These are phyloP conservation scores for Cyberlindnera japonica DNA, from an alignment of 805 yeast species.

Conservation along the genomic window DNA sequence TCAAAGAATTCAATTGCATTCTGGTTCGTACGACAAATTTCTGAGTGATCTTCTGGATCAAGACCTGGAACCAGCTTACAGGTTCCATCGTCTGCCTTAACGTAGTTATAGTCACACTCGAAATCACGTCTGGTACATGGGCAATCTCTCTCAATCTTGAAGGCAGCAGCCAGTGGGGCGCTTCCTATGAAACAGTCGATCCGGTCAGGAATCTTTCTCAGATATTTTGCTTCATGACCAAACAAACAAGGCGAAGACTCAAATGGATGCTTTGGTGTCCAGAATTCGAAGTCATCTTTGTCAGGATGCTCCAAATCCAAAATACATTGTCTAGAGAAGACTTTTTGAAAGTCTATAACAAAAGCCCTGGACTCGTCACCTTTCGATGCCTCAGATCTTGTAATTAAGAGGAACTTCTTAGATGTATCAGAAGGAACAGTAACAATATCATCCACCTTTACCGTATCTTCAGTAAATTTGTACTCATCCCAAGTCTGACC, in stretches of 20 bases:
- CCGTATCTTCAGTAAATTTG: conserved; percentile 54
- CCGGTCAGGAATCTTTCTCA: conserved; percentile 51
- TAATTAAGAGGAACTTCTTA: conserved; percentile 66
- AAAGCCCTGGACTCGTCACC: conserved; percentile 45
- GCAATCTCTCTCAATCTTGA: conserved; percentile 61
- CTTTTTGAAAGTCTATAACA: conserved; percentile 52
- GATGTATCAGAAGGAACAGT: conserved; percentile 92
- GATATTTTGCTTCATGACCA: conserved; percentile 66
- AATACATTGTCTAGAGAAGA: conserved; percentile 52
- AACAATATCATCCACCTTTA: conserved; percentile 65
- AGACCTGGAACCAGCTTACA: conserved; percentile 77
- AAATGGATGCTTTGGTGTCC: conserved; percentile 57
- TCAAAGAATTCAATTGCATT: conserved; percentile 67
- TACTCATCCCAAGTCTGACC: conserved; percentile 74
- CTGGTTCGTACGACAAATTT: conserved; percentile 51
- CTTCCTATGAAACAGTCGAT: conserved; percentile 60
- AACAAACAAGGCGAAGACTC: conserved; percentile 53
- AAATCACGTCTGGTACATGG: conserved; percentile 81
- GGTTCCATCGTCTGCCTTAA: conserved; percentile 68
- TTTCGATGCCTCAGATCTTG: conserved; percentile 38
- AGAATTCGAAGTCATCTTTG: conserved; percentile 57
- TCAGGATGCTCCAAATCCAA: conserved; percentile 42
- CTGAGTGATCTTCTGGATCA: conserved; percentile 58
- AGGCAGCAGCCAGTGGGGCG: conserved; percentile 55
- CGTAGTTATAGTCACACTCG: conserved; percentile 91